Conservation (phyloP, 441 rosid genomes). For the Eruca vesicaria region DNA sequence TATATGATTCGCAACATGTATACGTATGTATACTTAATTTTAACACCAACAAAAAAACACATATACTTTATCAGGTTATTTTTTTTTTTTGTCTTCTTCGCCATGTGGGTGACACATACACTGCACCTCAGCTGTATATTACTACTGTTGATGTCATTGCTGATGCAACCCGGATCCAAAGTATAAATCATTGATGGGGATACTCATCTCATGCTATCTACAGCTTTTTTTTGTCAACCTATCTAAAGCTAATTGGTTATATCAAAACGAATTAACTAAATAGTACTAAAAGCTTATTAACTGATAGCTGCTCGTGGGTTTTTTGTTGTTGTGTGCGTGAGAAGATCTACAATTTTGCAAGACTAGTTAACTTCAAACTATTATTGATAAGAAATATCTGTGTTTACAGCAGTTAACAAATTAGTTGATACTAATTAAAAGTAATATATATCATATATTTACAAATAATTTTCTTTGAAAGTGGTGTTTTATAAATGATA, state of each 20-base stretch:
- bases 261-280: not conserved
- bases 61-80: not conserved
- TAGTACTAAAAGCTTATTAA: not conserved
- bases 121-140: not conserved
- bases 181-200: not conserved
- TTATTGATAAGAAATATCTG: not conserved
- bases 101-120: not conserved
- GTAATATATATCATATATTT: not conserved
- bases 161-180: constrained; percentile 11
- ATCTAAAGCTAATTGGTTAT: not conserved
- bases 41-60: not conserved
- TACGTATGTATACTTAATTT: not conserved
- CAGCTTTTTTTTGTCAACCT: no score
- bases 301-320: not conserved
- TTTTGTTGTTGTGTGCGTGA: not conserved
- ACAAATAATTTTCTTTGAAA: not conserved
- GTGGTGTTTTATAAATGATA: not conserved
- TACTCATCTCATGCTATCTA: not conserved
- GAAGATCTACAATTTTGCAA: not conserved
- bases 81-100: constrained; percentile 6
- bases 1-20: not conserved
- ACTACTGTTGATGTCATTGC: constrained; percentile 28
- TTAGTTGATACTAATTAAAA: not conserved
- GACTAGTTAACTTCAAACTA: not conserved
- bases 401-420: no score